Evolutionary conservation across 2,329 filamentous ascomycete species (phyloP).

Genomic region (Sarocladium oryzae): DNA sequence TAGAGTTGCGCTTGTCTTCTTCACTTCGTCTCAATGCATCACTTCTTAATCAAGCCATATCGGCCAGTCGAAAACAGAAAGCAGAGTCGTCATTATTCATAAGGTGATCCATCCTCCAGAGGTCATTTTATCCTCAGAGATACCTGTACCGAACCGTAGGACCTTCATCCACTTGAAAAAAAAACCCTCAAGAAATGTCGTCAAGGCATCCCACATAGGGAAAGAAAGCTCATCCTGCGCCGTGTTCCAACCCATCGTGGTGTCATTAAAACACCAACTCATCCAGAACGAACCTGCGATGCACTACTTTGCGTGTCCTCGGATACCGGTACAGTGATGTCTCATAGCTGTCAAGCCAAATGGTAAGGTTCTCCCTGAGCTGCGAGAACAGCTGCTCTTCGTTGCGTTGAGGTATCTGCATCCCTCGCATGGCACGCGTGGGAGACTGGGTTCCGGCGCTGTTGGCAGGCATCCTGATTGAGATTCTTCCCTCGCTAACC

Average conservation of each 20-base stretch:
- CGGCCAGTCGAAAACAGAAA: too few relatives aligned
- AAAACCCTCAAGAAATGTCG: too few relatives aligned
- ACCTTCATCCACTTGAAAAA: too few relatives aligned
- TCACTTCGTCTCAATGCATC: too few relatives aligned
- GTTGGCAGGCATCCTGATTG: constrained; percentile 31
- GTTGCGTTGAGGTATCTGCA: constrained; percentile 25
- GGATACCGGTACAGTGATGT: background rate
- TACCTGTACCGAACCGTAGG: too few relatives aligned
- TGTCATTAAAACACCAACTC: background rate
- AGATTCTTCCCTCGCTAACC: constrained; percentile 24
- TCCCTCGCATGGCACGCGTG: constrained; percentile 30
- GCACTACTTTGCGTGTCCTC: too few relatives aligned
- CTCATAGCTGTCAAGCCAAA: constrained; percentile 4
- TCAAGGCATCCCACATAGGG: background rate
- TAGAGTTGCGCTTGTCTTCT: too few relatives aligned
- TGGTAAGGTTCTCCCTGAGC: background rate
- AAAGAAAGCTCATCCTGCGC: background rate
- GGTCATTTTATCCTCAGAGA: too few relatives aligned
- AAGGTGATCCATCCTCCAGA: too few relatives aligned
- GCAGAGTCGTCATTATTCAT: too few relatives aligned
- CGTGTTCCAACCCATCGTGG: background rate
- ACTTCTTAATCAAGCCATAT: too few relatives aligned
- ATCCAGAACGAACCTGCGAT: too few relatives aligned
- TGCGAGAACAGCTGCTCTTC: constrained; percentile 17
- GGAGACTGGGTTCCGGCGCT: constrained; percentile 18